These are phyloP conservation scores for Rhinocladiella mackenziei DNA, from an alignment of 2,329 filamentous ascomycete species.

Conservation along the genomic window DNA sequence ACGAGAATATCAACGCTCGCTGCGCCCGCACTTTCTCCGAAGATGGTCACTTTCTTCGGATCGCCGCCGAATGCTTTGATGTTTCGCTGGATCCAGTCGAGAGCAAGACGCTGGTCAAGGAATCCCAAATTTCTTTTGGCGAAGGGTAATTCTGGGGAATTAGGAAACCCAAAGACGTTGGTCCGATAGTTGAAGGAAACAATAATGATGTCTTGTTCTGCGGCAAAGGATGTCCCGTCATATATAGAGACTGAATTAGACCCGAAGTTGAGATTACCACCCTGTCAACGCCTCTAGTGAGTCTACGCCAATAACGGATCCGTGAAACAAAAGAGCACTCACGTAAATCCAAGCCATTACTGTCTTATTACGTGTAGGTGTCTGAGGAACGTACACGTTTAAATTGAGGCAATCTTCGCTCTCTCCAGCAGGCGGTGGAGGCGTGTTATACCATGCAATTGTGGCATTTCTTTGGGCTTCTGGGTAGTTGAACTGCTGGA, in stretches of 20 bases:
- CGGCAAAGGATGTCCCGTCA: constrained; percentile 37
- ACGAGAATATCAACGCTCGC: constrained; percentile 27
- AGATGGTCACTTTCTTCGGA: constrained; percentile 38
- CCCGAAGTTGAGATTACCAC: constrained; percentile 38
- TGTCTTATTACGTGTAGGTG: constrained; percentile 29
- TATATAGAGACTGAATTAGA: constrained; percentile 31
- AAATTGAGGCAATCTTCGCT: constrained; percentile 42
- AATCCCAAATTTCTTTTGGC: constrained; percentile 36
- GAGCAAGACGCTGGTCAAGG: constrained; percentile 31
- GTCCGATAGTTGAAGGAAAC: constrained; percentile 38
- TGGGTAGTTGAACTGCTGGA: constrained; percentile 32
- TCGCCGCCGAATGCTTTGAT: constrained; percentile 37
- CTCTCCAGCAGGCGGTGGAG: constrained; percentile 29
- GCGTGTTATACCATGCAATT: constrained; percentile 28
- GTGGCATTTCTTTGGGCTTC: constrained; percentile 31
- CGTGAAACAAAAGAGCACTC: background rate
- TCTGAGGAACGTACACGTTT: constrained; percentile 39
- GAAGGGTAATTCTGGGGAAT: constrained; percentile 35
- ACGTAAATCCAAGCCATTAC: constrained; percentile 42
- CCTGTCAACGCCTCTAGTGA: constrained; percentile 22
- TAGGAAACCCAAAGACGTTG: constrained; percentile 43
- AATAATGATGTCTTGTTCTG: constrained; percentile 36
- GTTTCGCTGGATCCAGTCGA: constrained; percentile 39
- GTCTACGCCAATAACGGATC: background rate
- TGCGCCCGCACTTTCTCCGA: constrained; percentile 38